Percentiles rank a stretch among this genome's conserved stretches.
Conservation (phyloP, 805 yeast species). For the Candida sakaeoensis region DNA sequence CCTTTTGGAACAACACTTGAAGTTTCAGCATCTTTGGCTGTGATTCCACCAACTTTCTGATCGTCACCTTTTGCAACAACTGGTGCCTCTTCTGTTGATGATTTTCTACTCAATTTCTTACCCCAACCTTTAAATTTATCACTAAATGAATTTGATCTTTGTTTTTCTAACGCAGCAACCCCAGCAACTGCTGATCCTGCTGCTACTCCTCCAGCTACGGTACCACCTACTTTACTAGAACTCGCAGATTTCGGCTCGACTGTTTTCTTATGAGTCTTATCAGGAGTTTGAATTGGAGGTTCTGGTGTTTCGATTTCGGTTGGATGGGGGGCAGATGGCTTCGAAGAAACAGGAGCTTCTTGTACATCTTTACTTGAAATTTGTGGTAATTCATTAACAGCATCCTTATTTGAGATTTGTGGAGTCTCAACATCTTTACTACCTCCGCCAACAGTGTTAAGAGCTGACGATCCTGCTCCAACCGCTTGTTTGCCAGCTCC, state of each 20-base stretch:
- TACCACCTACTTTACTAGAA: not conserved
- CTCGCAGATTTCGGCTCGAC: not conserved
- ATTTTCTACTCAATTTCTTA: slow-evolving; percentile 8
- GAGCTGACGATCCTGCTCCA: slow-evolving; percentile 3
- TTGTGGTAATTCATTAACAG: not conserved
- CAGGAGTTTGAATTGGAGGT: slow-evolving; percentile 1
- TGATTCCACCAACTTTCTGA: slow-evolving; percentile 3
- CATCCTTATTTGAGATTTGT: not conserved
- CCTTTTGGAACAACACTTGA: slow-evolving; percentile 5
- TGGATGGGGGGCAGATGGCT: not conserved
- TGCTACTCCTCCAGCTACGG: not conserved
- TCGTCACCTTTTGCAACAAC: slow-evolving; percentile 1
- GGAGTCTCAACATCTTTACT: not conserved
- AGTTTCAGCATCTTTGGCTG: slow-evolving; percentile 2
- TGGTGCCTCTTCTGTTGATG: slow-evolving; percentile 8
- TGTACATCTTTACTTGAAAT: not conserved
- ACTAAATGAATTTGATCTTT: slow-evolving; percentile 6
- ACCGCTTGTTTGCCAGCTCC: slow-evolving; percentile 6
- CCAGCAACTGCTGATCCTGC: not conserved
- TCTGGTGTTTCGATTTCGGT: not conserved
- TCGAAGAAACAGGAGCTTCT: not conserved
- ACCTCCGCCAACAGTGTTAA: slow-evolving; percentile 1
- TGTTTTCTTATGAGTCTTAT: not conserved
- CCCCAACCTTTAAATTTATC: slow-evolving; percentile 10
- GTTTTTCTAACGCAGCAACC: slow-evolving; percentile 1